phyloP scores from a whole-genome alignment of 257 asterid species.

The Thymus mandschuricus region DNA sequence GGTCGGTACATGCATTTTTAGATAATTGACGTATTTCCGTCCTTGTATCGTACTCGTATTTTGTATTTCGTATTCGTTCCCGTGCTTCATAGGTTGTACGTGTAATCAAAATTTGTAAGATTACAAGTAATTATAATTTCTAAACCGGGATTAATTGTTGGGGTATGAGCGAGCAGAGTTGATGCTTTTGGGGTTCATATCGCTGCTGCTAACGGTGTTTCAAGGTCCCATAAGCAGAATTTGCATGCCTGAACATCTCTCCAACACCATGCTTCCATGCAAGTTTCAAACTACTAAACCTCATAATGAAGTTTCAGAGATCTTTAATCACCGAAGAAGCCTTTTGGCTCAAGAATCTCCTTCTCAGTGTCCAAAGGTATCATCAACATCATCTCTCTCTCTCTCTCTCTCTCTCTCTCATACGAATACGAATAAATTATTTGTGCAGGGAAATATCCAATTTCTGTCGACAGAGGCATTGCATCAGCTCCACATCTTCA shows the following conservation, averaged over 20 bases:
- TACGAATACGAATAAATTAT: not conserved
- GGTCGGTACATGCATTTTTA: conserved; percentile 40
- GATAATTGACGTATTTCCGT: no score
- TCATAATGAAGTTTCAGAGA: conserved; percentile 6
- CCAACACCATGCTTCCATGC: conserved; percentile 84
- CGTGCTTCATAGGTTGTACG: no score
- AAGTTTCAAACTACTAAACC: conserved; percentile 1
- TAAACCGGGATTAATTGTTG: no score
- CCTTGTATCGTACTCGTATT: no score
- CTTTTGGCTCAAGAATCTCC: conserved; percentile 47
- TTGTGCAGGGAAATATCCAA: conserved; percentile 61
- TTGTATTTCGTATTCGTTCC: no score
- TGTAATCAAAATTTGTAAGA: no score
- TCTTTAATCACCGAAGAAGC: conserved; percentile 32
- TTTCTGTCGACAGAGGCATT: conserved; percentile 77
- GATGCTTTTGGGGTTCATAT: conserved; percentile 93
- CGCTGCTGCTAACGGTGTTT: conserved; percentile 70
- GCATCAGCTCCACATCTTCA: conserved; percentile 89
- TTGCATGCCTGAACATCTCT: conserved; percentile 58
- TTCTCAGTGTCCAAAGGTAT: conserved; percentile 52
- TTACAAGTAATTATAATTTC: no score
- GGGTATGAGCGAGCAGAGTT: conserved; percentile 49
- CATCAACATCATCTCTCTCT: not conserved
- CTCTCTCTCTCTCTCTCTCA: not conserved
- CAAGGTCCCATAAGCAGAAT: conserved; percentile 60